Percentiles rank a stretch among this genome's conserved stretches.
Evolutionary conservation across 192 early-diverging fungal genomes (phyloP).

Genomic region (Phycomyces blakesleeanus): DNA sequence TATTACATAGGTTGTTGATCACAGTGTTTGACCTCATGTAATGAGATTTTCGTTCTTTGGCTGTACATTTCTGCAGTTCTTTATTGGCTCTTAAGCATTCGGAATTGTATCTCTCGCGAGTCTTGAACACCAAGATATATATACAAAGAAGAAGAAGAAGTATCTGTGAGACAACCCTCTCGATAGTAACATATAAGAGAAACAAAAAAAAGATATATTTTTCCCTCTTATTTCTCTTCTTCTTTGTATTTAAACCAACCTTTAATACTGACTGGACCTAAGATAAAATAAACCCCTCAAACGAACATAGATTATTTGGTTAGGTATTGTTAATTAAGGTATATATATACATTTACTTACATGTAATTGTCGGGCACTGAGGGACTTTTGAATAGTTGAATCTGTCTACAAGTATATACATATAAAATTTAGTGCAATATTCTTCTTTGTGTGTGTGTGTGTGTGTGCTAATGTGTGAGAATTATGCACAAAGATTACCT

Average conservation of each 20-base stretch:
- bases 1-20: background rate
- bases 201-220: background rate
- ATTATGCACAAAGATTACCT: conserved; percentile 7
- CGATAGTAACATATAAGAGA: no score
- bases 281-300: no score
- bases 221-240: background rate
- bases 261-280: no score
- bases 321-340: no score
- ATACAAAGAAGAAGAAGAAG: no score
- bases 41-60: background rate
- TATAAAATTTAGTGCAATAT: no score
- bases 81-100: background rate
- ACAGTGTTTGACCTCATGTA: background rate
- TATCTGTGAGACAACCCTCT: no score
- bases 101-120: background rate
- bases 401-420: conserved; percentile 12
- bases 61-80: background rate
- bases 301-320: no score
- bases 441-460: no score
- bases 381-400: conserved; percentile 4
- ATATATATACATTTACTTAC: background rate
- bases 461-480: background rate
- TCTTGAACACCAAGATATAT: background rate
- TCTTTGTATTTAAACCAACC: no score
- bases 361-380: conserved; percentile 5